Evolutionary conservation across 345 rosid species (phyloP).

Genomic region (Arabidopsis arenosa): DNA sequence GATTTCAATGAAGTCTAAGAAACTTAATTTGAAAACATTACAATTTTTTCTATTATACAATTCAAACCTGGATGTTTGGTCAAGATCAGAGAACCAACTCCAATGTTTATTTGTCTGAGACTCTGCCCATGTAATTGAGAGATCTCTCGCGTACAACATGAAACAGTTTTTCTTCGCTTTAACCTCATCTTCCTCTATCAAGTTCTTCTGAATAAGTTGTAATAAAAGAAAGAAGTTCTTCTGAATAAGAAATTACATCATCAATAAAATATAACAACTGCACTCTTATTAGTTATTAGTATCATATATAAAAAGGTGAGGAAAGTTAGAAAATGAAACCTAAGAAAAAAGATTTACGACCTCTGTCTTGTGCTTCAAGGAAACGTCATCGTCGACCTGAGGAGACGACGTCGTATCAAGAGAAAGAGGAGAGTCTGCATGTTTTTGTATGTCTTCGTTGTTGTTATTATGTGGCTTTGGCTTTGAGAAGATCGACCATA

Average conservation of each 20-base stretch:
- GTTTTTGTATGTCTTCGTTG: constrained; percentile 48
- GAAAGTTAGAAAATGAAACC: background rate
- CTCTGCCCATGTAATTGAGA: constrained; percentile 60
- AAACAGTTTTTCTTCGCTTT: constrained; percentile 53
- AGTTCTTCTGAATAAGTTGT: constrained; percentile 52
- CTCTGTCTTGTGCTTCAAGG: constrained; percentile 54
- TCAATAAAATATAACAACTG: background rate
- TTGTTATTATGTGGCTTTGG: constrained; percentile 49
- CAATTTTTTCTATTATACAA: background rate
- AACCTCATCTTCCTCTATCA: constrained; percentile 49
- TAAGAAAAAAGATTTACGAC: background rate
- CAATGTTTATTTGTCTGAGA: constrained; percentile 51
- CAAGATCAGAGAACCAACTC: constrained; percentile 50
- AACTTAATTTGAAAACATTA: background rate
- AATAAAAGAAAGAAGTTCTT: constrained; percentile 41
- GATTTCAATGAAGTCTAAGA: background rate
- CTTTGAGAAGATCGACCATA: constrained; percentile 19
- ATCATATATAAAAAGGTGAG: background rate
- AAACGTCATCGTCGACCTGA: constrained; percentile 52
- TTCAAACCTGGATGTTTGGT: constrained; percentile 47
- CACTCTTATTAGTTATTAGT: background rate
- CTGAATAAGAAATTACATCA: constrained; percentile 38
- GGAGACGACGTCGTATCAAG: constrained; percentile 42
- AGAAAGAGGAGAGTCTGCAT: constrained; percentile 46
- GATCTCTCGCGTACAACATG: constrained; percentile 59